Base-by-base conservation (phyloP, 2,329 filamentous ascomycete species). In the Xylariaceae sp. region DNA sequence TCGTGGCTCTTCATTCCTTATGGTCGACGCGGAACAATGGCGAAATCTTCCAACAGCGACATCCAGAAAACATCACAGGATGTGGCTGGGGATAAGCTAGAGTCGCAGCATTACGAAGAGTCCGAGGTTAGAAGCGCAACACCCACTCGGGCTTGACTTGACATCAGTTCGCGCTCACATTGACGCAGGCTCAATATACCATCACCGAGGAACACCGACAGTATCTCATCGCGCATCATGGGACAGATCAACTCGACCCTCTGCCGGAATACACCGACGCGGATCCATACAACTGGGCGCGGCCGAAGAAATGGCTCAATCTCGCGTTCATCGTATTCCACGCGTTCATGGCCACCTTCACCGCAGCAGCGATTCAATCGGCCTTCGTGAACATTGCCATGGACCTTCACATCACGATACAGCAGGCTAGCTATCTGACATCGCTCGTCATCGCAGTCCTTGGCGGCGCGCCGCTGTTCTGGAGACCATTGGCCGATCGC, bases 281-380 rank as follows among this genome's bases (percentile, higher is more conserved):
- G 18, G 51, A 53, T 33, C 51, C 51, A 15, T 51, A 51, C 42
- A 53, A 53, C 9, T 53, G 51, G 51, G 22, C 51, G 22, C 33
- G 19, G 11, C 17, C 35, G 11, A 53, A 51, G 45, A 53, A 53
- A 44, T 44, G 31, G 40, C 2, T 51, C n/a, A 53, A 53, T 30
- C 48, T 53, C 1, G 11, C 44, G 27, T 50, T 53, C 38, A 38
- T 53, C 39, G 51, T 45, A 5, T 53, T 53, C 9, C 51, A 53
- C 33, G 51, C 45, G 2, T 51, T 48, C 18, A 51, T 53, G 51
- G 41, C 51, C 5, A 53, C 51, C 5, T 53, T 53, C 35, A 53
- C 45, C 14, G 51, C 51, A 2, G 32, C 48, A 6, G 32, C 48
- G 9, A 53, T 53, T 15, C 45, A 49, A 14, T 48, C 51, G 2